phyloP scores from a whole-genome alignment of 768 basidiomycete species.

The Hydnomerulius pinastri region DNA sequence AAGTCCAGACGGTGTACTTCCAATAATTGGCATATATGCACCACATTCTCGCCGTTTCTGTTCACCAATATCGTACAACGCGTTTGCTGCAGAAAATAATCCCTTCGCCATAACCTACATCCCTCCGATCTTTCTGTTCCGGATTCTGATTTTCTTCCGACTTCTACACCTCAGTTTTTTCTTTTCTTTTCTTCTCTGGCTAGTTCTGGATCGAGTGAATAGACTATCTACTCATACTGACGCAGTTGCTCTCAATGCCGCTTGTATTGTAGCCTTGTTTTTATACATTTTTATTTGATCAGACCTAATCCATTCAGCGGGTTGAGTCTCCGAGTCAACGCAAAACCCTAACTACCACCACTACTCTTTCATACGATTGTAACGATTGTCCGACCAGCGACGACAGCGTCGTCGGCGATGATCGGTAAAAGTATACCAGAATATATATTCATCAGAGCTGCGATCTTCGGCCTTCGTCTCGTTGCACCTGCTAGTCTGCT shows the following conservation, averaged over 20 bases:
- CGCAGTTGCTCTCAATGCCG: too few species aligned
- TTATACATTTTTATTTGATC: neutral
- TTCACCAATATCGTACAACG: neutral
- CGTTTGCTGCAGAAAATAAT: neutral
- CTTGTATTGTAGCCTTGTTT: neutral
- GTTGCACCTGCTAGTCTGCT: constrained; percentile 52
- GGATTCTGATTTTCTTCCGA: too few species aligned
- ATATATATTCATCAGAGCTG: constrained; percentile 52
- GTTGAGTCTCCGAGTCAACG: too few species aligned
- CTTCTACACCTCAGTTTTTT: too few species aligned
- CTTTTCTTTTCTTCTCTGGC: too few species aligned
- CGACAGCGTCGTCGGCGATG: too few species aligned
- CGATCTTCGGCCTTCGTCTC: constrained; percentile 47
- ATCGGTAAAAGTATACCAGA: constrained; percentile 50
- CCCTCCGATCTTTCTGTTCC: too few species aligned
- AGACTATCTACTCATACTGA: neutral
- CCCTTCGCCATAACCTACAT: neutral
- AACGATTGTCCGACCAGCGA: too few species aligned
- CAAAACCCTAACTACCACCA: too few species aligned
- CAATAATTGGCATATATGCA: constrained; percentile 37
- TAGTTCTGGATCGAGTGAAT: neutral
- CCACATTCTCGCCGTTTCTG: neutral
- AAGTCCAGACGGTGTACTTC: constrained; percentile 72
- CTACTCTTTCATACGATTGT: too few species aligned
- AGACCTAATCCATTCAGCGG: too few species aligned